phyloP scores from a whole-genome alignment of 805 yeast genomes.

The Zygotorulaspora sp. region DNA sequence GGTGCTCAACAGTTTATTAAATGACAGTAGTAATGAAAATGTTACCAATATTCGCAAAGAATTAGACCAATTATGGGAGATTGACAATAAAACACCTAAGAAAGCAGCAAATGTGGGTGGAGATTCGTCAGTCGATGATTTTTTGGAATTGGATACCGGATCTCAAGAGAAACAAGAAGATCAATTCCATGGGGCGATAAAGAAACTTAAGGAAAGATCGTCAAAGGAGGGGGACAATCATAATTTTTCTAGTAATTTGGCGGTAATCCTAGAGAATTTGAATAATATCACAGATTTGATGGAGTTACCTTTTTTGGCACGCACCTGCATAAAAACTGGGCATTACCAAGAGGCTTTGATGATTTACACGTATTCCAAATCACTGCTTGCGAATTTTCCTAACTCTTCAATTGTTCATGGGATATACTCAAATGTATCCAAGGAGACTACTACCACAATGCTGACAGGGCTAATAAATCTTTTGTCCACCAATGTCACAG shows the following conservation, averaged over 20 bases:
- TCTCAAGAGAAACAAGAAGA: slow-evolving; percentile 23
- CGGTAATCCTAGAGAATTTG: slow-evolving; percentile 51
- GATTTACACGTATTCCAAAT: slow-evolving; percentile 65
- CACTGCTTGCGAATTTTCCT: slow-evolving; percentile 68
- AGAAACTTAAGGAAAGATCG: slow-evolving; percentile 21
- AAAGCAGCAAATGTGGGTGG: not conserved
- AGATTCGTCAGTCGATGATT: slow-evolving; percentile 12
- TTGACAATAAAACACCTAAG: slow-evolving; percentile 18
- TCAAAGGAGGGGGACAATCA: slow-evolving; percentile 9
- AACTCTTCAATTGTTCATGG: slow-evolving; percentile 30
- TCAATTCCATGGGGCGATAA: slow-evolving; percentile 32
- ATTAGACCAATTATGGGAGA: slow-evolving; percentile 31
- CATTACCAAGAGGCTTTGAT: slow-evolving; percentile 88
- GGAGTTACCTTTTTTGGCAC: slow-evolving; percentile 77
- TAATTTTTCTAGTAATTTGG: slow-evolving; percentile 23
- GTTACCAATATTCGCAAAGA: slow-evolving; percentile 19
- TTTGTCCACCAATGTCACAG: slow-evolving; percentile 70
- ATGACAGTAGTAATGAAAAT: slow-evolving; percentile 14
- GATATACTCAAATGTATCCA: slow-evolving; percentile 23
- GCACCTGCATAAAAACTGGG: slow-evolving; percentile 80
- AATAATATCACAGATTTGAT: slow-evolving; percentile 71
- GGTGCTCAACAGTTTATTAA: slow-evolving; percentile 44
- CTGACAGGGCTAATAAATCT: slow-evolving; percentile 62
- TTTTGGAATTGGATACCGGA: slow-evolving; percentile 23
- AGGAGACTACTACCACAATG: slow-evolving; percentile 49